Conservation (phyloP, 352 stramenopile species). For the Globisporangium spiculum region DNA sequence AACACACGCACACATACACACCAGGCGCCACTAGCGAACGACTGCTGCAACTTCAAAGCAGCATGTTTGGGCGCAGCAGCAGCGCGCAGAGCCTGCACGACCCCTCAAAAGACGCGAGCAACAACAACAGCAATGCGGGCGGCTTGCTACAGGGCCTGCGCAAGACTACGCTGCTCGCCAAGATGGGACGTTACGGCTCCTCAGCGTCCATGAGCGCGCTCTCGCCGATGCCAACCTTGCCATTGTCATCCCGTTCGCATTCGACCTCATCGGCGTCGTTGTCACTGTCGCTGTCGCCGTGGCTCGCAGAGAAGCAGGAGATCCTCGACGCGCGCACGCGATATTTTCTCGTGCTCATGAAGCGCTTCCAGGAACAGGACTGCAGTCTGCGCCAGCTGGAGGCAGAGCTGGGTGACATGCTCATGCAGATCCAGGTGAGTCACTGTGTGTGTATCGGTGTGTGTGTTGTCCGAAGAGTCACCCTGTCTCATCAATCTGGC, state of each 20-base stretch:
- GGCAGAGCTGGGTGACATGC: slow-evolving; percentile 42
- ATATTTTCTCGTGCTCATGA: slow-evolving; percentile 29
- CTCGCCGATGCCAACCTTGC: slow-evolving; percentile 8
- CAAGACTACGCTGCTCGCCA: slow-evolving; percentile 53
- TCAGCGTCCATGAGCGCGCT: slow-evolving; percentile 8
- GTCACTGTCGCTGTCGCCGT: slow-evolving; percentile 21
- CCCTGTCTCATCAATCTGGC: background rate
- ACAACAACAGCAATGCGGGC: background rate
- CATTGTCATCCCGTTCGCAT: background rate
- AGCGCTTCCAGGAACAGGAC: slow-evolving; percentile 58
- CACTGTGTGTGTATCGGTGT: background rate
- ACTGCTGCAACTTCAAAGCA: background rate
- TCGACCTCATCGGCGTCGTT: background rate
- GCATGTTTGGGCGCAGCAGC: slow-evolving; percentile 16
- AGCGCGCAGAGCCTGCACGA: background rate
- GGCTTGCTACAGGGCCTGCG: slow-evolving; percentile 57
- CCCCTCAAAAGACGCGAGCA: background rate
- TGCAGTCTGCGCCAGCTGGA: slow-evolving; percentile 45
- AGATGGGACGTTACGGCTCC: slow-evolving; percentile 48
- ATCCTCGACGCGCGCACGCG: slow-evolving; percentile 11
- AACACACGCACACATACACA: background rate
- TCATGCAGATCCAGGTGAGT: slow-evolving; percentile 52
- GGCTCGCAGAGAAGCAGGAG: slow-evolving; percentile 25
- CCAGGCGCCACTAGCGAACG: background rate
- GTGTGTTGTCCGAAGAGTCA: background rate